These are phyloP conservation scores for Oryza glumipatula DNA, from an alignment of 176 grass and related monocot species.

Conservation along the genomic window DNA sequence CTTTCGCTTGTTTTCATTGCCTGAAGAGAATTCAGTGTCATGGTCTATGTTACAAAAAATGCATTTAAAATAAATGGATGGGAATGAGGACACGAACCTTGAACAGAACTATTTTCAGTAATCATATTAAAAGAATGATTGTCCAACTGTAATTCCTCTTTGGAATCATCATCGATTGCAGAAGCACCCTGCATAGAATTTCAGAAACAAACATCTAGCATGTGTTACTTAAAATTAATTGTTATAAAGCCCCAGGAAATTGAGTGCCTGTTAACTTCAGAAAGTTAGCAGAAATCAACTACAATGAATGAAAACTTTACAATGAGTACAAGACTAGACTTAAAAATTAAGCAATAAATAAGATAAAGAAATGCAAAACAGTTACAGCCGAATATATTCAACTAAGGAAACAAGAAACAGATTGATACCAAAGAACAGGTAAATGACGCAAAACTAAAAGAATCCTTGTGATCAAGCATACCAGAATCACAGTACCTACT, in stretches of 20 bases:
- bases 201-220: constrained; percentile 22
- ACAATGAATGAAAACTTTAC: background rate
- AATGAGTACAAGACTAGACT: constrained; percentile 15
- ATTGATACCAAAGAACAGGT: background rate
- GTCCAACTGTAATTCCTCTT: constrained; percentile 5
- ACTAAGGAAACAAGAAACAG: constrained; percentile 1
- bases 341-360: constrained; percentile 14
- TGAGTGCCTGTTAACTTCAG: background rate
- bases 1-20: constrained; percentile 12
- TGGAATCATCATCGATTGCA: constrained; percentile 31
- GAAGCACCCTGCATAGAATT: constrained; percentile 47
- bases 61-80: constrained; percentile 17
- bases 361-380: constrained; percentile 13
- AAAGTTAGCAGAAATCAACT: constrained; percentile 18
- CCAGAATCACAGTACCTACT: background rate
- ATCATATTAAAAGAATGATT: constrained; percentile 22
- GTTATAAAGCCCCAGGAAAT: constrained; percentile 29
- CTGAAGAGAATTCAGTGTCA: constrained; percentile 15
- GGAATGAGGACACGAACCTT: constrained; percentile 22
- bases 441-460: constrained; percentile 6
- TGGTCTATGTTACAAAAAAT: constrained; percentile 19
- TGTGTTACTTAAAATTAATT: background rate
- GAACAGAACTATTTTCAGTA: constrained; percentile 13
- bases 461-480: background rate
- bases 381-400: background rate